Evolutionary conservation across 1,284 basidiomycete species (phyloP).

Genomic region (Thelephora terrestris): DNA sequence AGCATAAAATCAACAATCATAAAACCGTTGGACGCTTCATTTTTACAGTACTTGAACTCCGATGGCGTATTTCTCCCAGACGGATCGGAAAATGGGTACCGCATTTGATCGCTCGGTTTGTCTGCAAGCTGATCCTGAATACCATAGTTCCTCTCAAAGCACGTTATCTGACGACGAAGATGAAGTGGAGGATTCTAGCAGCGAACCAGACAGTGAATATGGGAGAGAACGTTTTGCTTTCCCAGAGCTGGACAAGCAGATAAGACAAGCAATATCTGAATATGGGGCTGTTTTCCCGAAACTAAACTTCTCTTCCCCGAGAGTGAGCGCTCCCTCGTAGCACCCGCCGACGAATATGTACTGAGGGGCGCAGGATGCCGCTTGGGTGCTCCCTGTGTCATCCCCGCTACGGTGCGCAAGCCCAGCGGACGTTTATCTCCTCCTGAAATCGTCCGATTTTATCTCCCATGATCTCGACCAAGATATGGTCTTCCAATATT

Average conservation of each 20-base stretch:
- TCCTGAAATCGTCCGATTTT: constrained; percentile 92
- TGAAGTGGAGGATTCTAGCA: constrained; percentile 21
- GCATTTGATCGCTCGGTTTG: constrained; percentile 22
- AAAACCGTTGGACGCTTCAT: constrained; percentile 54
- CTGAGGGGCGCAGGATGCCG: constrained; percentile 58
- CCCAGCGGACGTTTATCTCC: constrained; percentile 85
- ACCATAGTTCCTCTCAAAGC: constrained; percentile 37
- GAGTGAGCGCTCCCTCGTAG: constrained; percentile 34
- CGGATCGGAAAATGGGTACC: constrained; percentile 66
- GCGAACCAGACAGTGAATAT: constrained; percentile 29
- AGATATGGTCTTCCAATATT: constrained; percentile 54
- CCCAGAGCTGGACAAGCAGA: constrained; percentile 68
- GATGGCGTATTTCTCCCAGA: constrained; percentile 79
- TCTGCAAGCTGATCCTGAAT: background rate
- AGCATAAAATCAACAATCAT: constrained; percentile 78
- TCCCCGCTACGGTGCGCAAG: constrained; percentile 80
- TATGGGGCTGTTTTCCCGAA: constrained; percentile 92
- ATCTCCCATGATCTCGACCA: constrained; percentile 69
- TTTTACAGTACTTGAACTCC: constrained; percentile 65
- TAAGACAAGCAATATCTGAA: constrained; percentile 54
- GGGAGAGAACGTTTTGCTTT: constrained; percentile 43
- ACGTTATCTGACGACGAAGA: constrained; percentile 47
- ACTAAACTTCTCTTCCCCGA: constrained; percentile 87
- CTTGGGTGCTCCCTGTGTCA: constrained; percentile 85
- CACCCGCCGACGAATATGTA: background rate